Evolutionary conservation across 2,329 filamentous ascomycete genomes (phyloP), one percentile per base, ranked within the genome.

Genomic region (Orbilia quercus): DNA sequence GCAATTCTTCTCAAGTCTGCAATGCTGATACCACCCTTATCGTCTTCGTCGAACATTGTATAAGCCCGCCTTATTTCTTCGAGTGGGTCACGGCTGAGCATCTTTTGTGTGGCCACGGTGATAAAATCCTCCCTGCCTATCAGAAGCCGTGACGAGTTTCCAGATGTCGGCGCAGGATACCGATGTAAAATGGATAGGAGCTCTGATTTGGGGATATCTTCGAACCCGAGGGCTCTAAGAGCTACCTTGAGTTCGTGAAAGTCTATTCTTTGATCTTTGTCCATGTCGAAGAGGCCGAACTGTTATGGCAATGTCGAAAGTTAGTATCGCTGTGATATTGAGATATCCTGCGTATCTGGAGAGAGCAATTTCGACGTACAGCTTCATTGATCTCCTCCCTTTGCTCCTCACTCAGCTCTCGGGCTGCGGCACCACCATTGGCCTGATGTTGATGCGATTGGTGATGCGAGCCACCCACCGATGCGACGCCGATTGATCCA

Each of bases 281-380:
- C 94, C 79, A 96, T 90, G 81, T 98, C 95, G 85, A 99, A 98
- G 76, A 98, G 88, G 75, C 89, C 89, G 82, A 98, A 98, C 90
- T 96, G 25, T 44, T 12, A 28, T 54, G 11, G 62, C n/a, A 14
- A 40, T 40, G 5, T 16, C 36, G 36, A 16, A 40, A 14, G 36
- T 40, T 40, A 40, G 36, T 12, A 40, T 40, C 9, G 36, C 36
- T 40, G 11, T 18, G 44, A 44, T 14, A 51, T 42, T 42, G 16
- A 28, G 28, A 11, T n/a, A n/a, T n/a, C n/a, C n/a, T n/a, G n/a
- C n/a, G n/a, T n/a, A n/a, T n/a, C n/a, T n/a, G n/a, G n/a, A n/a
- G n/a, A 22, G 51, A 38, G 9, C 42, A 7, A 23, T 28, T 31
- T 22, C n/a, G 50, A 84, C 89, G 79, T 86, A 96, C 92, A 75